Base-by-base conservation (phyloP, 305 asterid genomes). In the Fraxinus albicans region DNA sequence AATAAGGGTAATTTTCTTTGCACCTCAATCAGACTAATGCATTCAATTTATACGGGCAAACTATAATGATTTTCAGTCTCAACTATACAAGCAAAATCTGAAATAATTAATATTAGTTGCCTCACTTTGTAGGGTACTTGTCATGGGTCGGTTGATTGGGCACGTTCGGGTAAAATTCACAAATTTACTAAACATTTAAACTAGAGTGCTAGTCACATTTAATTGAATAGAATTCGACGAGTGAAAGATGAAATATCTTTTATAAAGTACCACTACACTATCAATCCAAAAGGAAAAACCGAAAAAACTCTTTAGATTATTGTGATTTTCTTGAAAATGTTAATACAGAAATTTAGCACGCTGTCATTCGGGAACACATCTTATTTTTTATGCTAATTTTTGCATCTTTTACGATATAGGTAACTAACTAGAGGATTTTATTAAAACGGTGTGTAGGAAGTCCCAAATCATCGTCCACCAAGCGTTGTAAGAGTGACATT, bases 401-500 rank as follows among this genome's bases (percentile, higher is more conserved):
- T 34, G 36, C 36, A 3, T 3, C 6, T 34, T 34, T 0, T 4
- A 34, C 5, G 36, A 6, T 4, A 4, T 3, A 34, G 73, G 74
- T 27, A 63, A 12, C n/a, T 9, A 60, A 10, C 2, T 10, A 25
- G 7, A 65, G 6, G n/a, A 27, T 29, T 67, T 67, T 27, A 9
- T 67, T 67, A 67, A 12, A 2, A 10, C 3, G 0, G 2, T 19
- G 8, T 0, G 19, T 1, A 27, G 12, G 7, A 10, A 9, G 74
- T 10, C 6, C 35, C 21, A 77, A 29, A 78, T 79, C 77, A 83
- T 38, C 86, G 73, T 4, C 79, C 85, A 27, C 77, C 83, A 3
- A 84, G 21, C 53, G 21, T 82, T 0, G 89, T 81, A 27, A 86
- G 47, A 3, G 90, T 88, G 53, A 86, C 79, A 60, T 84, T 79